Percentiles rank a stretch among this genome's conserved stretches.
Conservation (phyloP, 371 early-diverging fungal genomes). For the Circinella umbellata region DNA sequence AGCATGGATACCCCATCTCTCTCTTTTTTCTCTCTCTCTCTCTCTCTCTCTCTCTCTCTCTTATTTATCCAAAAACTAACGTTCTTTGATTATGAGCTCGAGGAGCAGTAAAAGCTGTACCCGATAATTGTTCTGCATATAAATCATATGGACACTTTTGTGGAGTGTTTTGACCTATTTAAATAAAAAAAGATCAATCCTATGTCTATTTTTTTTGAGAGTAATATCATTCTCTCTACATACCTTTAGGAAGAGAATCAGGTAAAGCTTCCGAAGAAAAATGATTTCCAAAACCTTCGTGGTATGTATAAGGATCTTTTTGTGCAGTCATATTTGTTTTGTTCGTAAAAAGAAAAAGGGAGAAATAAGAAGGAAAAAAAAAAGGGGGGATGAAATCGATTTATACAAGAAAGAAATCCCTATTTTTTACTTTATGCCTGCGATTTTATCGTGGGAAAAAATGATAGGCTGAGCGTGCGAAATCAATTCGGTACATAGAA, state of each 20-base stretch:
- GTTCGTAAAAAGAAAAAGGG: background rate
- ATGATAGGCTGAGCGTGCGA: slow-evolving; percentile 1
- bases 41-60: no score
- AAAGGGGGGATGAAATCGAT: no score
- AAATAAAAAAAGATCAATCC: background rate
- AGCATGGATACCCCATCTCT: no score
- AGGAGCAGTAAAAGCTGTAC: slow-evolving; percentile 94
- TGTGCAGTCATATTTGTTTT: slow-evolving; percentile 18
- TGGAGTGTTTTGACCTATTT: slow-evolving; percentile 86
- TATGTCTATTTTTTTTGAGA: slow-evolving; percentile 10
- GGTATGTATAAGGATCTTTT: slow-evolving; percentile 58
- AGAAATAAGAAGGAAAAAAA: background rate
- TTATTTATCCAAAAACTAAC: slow-evolving; percentile 50
- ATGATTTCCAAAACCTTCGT: slow-evolving; percentile 81
- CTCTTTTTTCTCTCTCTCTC: no score
- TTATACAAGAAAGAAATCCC: no score
- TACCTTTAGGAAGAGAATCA: slow-evolving; percentile 87
- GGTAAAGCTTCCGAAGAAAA: slow-evolving; percentile 86
- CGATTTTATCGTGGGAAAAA: slow-evolving; percentile 1
- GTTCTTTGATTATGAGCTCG: slow-evolving; percentile 84
- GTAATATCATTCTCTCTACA: background rate
- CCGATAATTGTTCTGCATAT: slow-evolving; percentile 95
- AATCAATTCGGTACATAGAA: background rate
- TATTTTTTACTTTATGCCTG: background rate
- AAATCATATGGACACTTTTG: slow-evolving; percentile 90